These are phyloP conservation scores for Mrakia gelida DNA, from an alignment of 768 basidiomycete species.

Conservation along the genomic window DNA sequence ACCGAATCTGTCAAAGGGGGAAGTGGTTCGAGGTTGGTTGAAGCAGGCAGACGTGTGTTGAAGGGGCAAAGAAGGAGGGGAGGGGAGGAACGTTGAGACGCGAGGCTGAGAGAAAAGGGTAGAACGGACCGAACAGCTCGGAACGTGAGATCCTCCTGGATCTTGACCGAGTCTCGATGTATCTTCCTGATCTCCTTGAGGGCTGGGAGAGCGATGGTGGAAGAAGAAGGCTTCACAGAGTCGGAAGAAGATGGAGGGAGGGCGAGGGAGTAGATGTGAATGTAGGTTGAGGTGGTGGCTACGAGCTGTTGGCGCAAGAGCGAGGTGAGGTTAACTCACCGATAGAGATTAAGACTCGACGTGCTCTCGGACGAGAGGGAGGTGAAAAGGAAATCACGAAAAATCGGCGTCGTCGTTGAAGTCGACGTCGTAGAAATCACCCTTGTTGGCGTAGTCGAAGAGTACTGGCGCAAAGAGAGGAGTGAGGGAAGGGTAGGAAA, in stretches of 20 bases:
- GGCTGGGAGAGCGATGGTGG: neutral
- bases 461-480: slow-evolving; percentile 48
- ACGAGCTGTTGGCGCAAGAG: slow-evolving; percentile 36
- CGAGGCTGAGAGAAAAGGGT: neutral
- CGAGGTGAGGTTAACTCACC: too few relatives aligned
- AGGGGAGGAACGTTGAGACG: neutral
- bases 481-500: slow-evolving; percentile 59
- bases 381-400: slow-evolving; percentile 47
- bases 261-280: slow-evolving; percentile 37
- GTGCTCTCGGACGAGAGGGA: neutral
- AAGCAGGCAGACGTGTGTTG: neutral
- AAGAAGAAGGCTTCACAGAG: slow-evolving; percentile 17
- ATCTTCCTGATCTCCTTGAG: slow-evolving; percentile 26
- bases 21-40: neutral
- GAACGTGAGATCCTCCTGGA: slow-evolving; percentile 35
- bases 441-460: slow-evolving; percentile 50
- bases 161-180: slow-evolving; percentile 16
- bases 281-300: slow-evolving; percentile 38
- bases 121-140: slow-evolving; percentile 41
- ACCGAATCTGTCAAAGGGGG: slow-evolving; percentile 20
- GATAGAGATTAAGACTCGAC: neutral
- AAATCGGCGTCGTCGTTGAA: slow-evolving; percentile 57
- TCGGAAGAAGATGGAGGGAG: slow-evolving; percentile 8
- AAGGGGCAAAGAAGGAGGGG: neutral
- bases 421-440: slow-evolving; percentile 81